Conservation (phyloP, 2,329 filamentous ascomycete species). For the Iodosphaeria phyllophila region DNA sequence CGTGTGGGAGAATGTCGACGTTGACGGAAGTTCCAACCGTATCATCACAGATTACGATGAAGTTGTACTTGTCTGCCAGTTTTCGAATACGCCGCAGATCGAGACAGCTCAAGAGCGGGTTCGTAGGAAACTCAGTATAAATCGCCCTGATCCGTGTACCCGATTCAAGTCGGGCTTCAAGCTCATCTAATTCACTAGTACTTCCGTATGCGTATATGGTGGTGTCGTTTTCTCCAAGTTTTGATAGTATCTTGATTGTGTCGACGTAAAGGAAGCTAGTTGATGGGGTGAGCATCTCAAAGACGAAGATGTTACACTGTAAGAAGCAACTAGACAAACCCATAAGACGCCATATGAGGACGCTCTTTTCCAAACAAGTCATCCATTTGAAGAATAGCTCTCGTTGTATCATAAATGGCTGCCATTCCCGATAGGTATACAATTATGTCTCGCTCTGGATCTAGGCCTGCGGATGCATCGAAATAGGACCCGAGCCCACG, state of each 20-base stretch:
- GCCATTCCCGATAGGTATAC: too few relatives aligned
- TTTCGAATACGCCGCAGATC: constrained; percentile 65
- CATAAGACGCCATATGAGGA: background rate
- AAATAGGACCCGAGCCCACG: too few relatives aligned
- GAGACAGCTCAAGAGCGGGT: constrained; percentile 72
- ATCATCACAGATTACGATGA: constrained; percentile 84
- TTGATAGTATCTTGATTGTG: constrained; percentile 84
- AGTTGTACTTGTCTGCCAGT: constrained; percentile 69
- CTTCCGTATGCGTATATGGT: constrained; percentile 55
- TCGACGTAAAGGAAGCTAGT: constrained; percentile 98
- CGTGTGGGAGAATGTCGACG: constrained; percentile 74
- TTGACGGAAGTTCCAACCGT: constrained; percentile 96
- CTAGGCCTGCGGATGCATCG: too few relatives aligned
- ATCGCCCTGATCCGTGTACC: constrained; percentile 68
- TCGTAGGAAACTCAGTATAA: constrained; percentile 91
- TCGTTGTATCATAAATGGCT: background rate
- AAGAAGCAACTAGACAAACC: background rate
- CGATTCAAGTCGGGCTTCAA: constrained; percentile 49
- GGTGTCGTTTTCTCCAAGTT: constrained; percentile 74
- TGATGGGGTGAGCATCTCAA: constrained; percentile 28
- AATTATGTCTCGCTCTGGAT: too few relatives aligned
- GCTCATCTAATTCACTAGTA: constrained; percentile 59
- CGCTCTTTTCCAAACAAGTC: background rate
- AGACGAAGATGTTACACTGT: background rate
- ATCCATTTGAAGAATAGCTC: background rate